A percentile compares a stretch with the other conserved stretches of the same genome.
phyloP scores from a whole-genome alignment of 352 stramenopile species.

The Phytophthora kernoviae region DNA sequence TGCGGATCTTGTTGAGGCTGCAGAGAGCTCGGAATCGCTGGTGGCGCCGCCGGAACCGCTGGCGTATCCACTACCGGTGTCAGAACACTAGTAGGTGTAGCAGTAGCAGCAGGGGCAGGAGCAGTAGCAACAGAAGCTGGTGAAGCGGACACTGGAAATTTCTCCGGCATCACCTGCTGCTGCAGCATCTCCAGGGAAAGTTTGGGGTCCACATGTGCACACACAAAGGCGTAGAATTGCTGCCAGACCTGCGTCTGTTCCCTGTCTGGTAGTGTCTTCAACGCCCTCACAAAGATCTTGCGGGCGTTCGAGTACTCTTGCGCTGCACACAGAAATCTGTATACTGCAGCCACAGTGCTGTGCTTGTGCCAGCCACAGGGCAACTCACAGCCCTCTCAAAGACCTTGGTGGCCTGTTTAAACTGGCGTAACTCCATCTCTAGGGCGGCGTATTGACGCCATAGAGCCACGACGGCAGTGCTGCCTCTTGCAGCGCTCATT shows the following conservation, averaged over 20 bases:
- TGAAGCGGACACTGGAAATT: conserved; percentile 23
- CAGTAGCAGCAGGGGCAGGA: conserved; percentile 7
- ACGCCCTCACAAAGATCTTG: conserved; percentile 73
- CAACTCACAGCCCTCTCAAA: conserved; percentile 68
- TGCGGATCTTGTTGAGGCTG: conserved; percentile 22
- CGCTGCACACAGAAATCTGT: conserved; percentile 75
- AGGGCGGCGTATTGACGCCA: conserved; percentile 73
- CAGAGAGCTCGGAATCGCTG: conserved; percentile 21
- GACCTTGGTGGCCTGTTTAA: conserved; percentile 85
- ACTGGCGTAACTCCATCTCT: conserved; percentile 81
- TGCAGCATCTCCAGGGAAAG: conserved; percentile 60
- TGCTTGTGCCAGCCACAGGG: conserved; percentile 42
- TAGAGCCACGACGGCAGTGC: conserved; percentile 40
- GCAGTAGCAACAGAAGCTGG: conserved; percentile 3
- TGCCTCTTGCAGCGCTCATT: conserved; percentile 15
- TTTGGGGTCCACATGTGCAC: conserved; percentile 59
- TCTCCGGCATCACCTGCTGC: conserved; percentile 58
- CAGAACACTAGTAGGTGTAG: background rate
- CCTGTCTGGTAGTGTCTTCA: conserved; percentile 44
- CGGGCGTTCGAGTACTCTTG: conserved; percentile 73
- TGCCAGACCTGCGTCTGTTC: conserved; percentile 54
- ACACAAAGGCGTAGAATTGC: conserved; percentile 68
- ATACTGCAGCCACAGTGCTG: conserved; percentile 65
- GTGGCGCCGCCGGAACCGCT: background rate
- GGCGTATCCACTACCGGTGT: background rate